phyloP scores from a whole-genome alignment of 2,329 filamentous ascomycete genomes.

The Colletotrichum trifolii region DNA sequence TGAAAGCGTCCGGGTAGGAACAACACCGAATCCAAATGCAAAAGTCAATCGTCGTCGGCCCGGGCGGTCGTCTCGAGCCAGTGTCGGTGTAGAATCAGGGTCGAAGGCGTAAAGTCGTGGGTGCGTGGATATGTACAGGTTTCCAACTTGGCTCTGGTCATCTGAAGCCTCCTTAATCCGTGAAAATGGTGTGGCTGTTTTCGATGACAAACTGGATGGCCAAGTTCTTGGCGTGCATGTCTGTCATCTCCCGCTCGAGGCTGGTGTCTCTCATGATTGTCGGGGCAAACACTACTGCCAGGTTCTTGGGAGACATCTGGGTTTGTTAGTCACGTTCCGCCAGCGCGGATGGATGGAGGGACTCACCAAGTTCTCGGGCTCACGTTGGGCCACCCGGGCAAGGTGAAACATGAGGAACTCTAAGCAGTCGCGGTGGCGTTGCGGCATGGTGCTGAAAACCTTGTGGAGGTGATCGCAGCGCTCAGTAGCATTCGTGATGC shows the following conservation, averaged over 20 bases:
- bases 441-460: conserved; percentile 82
- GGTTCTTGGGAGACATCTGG: conserved; percentile 94
- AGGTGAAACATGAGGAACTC: conserved; percentile 96
- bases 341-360: not conserved
- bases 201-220: conserved; percentile 95
- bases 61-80: conserved; percentile 2
- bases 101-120: conserved; percentile 30
- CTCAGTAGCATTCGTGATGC: conserved; percentile 72
- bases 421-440: conserved; percentile 86
- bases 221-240: conserved; percentile 93
- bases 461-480: conserved; percentile 77
- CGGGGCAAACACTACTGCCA: conserved; percentile 96
- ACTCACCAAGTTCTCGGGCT: conserved; percentile 84
- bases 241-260: conserved; percentile 93
- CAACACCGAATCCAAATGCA: conserved; percentile 27
- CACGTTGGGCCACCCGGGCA: conserved; percentile 83
- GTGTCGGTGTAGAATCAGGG: conserved; percentile 20
- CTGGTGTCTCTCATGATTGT: conserved; percentile 95
- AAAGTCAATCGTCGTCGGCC: conserved; percentile 16
- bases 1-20: conserved; percentile 30
- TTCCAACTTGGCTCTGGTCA: conserved; percentile 20
- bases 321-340: conserved; percentile 2
- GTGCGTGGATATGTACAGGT: conserved; percentile 35
- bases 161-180: conserved; percentile 48
- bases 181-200: conserved; percentile 85